Evolutionary conservation across 495 filamentous ascomycete genomes (phyloP).

Genomic region (Glonium stellatum): DNA sequence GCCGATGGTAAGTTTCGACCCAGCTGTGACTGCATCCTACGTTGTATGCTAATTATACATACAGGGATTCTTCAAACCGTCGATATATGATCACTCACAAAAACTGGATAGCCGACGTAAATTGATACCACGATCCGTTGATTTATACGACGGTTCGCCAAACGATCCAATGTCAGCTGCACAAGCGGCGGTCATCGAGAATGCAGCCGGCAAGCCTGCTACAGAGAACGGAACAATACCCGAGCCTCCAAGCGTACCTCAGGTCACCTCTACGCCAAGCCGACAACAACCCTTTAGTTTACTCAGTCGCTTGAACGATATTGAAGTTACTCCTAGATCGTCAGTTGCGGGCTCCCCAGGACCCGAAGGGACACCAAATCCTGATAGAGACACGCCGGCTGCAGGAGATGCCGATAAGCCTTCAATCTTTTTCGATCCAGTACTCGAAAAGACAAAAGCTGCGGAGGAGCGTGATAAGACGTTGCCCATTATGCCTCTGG

Average conservation of each 20-base stretch:
- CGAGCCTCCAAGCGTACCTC: conserved; percentile 39
- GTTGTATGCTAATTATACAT: conserved; percentile 4
- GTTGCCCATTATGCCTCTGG: conserved; percentile 73
- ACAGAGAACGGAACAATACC: conserved; percentile 52
- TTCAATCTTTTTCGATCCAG: conserved; percentile 23
- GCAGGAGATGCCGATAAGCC: conserved; percentile 40
- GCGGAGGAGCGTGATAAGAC: conserved; percentile 71
- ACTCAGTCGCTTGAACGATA: conserved; percentile 48
- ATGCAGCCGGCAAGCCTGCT: conserved; percentile 38
- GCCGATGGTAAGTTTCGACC: conserved; percentile 58
- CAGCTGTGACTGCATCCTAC: not conserved
- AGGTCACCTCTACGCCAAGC: conserved; percentile 41
- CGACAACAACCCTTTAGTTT: conserved; percentile 41
- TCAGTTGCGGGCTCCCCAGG: conserved; percentile 81
- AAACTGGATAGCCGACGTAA: conserved; percentile 74
- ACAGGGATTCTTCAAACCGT: conserved; percentile 64
- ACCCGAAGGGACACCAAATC: conserved; percentile 53
- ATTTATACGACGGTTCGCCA: conserved; percentile 83
- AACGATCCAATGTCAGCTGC: conserved; percentile 86
- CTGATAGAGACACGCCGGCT: conserved; percentile 53
- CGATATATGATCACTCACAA: conserved; percentile 68
- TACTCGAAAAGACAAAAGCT: conserved; percentile 35
- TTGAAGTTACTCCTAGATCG: conserved; percentile 66
- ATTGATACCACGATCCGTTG: conserved; percentile 75
- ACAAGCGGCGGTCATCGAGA: conserved; percentile 60